Evolutionary conservation across 2,329 filamentous ascomycete genomes (phyloP), one percentile per base, ranked within the genome.

Genomic region (Neonectria neomacrospora): DNA sequence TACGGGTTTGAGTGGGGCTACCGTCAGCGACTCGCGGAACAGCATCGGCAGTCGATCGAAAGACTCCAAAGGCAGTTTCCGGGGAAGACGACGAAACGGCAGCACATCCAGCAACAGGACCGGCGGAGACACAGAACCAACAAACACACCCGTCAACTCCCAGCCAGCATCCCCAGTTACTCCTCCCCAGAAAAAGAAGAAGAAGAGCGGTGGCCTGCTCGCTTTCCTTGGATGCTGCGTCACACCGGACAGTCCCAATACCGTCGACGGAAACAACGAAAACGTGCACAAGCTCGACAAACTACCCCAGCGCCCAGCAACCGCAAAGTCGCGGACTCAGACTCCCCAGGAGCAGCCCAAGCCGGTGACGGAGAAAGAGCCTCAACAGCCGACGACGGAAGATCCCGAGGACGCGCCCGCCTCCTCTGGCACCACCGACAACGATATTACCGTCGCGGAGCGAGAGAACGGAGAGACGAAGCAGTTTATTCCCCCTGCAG

Each of bases 151-250:
- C 34, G 81, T 78, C 65, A 80, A 81, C 63, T 83, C 85, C 18
- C 83, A 84, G 72, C 83, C 83, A 42, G 84, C 80, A 73, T 86
- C 85, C 34, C 84, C 85, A 30, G 80, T 77, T 9, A 79, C 80
- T 54, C 81, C 81, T 56, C 77, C 80, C 37, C 79, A 82, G 61
- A 84, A 83, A 73, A 87, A 87, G 78, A 86, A 85, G 78, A 86
- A 85, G 75, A 83, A 82, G 74, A 82, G 79, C 56, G 82, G 83
- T 62, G 84, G 85, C n/a, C 76, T 89, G 48, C 76, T 88, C 37
- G 81, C 86, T 23, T 84, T 92, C 58, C 81, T 93, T 62, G 88
- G 85, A 64, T 93, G 90, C 80, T 92, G 90, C 76, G 84, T 82
- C 58, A 83, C 88, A 42, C 87, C 89, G 53, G 88, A 90, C 66